Percentiles rank a stretch among this genome's conserved stretches.
These are phyloP conservation scores for Cutaneotrichosporon sp. DNA, from an alignment of 1,284 basidiomycete species.

Conservation along the genomic window DNA sequence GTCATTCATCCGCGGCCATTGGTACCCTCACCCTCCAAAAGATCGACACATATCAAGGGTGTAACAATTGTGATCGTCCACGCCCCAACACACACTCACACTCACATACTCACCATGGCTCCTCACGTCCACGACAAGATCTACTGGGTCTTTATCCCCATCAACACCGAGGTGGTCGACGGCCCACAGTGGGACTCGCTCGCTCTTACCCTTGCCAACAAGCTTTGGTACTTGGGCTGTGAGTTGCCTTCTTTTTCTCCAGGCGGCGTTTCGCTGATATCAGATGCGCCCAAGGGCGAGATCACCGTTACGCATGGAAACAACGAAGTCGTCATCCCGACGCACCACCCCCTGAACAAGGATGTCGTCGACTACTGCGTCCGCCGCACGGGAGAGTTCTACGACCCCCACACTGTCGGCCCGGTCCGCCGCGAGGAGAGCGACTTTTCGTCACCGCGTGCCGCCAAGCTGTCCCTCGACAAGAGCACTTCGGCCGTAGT, in stretches of 20 bases:
- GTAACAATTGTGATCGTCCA: neutral
- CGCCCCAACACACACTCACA: neutral
- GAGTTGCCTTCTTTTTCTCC: neutral
- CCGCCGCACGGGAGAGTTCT: neutral
- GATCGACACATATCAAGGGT: neutral
- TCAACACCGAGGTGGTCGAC: neutral
- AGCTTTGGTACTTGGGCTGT: neutral
- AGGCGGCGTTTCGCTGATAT: neutral
- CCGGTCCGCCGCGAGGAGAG: neutral
- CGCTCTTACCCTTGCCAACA: neutral
- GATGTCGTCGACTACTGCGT: neutral
- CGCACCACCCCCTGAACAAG: neutral
- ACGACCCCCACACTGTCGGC: neutral
- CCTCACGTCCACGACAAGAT: neutral
- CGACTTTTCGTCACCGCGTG: neutral
- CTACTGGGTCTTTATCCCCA: neutral
- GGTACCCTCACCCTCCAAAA: neutral
- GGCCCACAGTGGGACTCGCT: neutral
- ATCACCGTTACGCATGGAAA: neutral
- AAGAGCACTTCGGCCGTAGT: neutral
- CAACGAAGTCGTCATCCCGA: constrained; percentile 4
- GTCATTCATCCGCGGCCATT: too few relatives aligned
- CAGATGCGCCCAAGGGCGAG: neutral
- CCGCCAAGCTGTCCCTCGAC: neutral
- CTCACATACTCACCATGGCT: neutral